Conservation (phyloP, 2,329 filamentous ascomycete species). For the Pseudogymnoascus sp. region DNA sequence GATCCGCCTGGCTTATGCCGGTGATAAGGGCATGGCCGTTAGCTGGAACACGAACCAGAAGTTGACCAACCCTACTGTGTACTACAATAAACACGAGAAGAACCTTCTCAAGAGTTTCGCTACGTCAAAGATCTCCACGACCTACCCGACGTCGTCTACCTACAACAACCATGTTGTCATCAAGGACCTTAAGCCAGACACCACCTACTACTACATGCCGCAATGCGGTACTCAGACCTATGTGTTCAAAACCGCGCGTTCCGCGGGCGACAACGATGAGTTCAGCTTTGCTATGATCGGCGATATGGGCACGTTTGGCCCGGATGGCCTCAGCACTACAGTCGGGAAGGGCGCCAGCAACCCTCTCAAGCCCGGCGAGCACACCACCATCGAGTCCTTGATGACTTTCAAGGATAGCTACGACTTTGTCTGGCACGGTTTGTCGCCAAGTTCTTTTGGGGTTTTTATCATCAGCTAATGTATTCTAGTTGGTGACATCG, state of each 20-base stretch:
- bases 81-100: not conserved
- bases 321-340: conserved; percentile 5
- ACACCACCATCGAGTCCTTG: conserved; percentile 8
- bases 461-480: not conserved
- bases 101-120: not conserved
- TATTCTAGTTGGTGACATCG: conserved; percentile 34
- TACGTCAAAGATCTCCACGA: not conserved
- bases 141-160: not conserved
- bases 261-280: not conserved
- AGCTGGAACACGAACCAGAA: not conserved
- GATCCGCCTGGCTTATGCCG: not conserved
- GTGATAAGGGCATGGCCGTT: not conserved
- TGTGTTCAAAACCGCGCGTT: not conserved
- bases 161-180: not conserved
- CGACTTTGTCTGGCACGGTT: not conserved
- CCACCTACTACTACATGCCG: not conserved
- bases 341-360: conserved; percentile 2
- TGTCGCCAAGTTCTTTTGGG: not conserved
- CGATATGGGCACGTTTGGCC: not conserved
- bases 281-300: not conserved
- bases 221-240: not conserved
- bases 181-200: not conserved
- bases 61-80: not conserved
- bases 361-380: not conserved
- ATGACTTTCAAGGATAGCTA: not conserved